phyloP scores from a whole-genome alignment of 2,329 filamentous ascomycete genomes.

The Neofusicoccum sp. region DNA sequence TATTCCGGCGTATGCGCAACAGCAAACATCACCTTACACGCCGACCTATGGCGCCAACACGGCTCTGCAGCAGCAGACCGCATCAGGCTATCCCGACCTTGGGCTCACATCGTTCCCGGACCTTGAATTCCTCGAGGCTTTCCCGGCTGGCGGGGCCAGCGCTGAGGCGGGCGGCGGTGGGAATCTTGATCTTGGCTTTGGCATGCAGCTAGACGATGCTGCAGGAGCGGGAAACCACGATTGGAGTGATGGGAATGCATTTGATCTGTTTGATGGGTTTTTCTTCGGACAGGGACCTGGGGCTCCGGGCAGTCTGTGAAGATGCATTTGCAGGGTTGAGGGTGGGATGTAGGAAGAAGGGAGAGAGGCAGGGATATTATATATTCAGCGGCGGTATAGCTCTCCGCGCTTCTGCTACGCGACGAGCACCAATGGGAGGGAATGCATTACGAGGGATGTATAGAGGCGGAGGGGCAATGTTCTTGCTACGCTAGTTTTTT shows the following conservation, averaged over 20 bases:
- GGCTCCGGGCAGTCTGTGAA: conserved; percentile 15
- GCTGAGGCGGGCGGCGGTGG: conserved; percentile 17
- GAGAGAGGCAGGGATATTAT: too few relatives aligned
- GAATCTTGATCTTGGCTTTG: conserved; percentile 63
- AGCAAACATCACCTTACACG: conserved; percentile 25
- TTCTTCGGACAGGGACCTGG: conserved; percentile 58
- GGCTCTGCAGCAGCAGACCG: conserved; percentile 14
- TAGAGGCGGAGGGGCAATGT: too few relatives aligned
- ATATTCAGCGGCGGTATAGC: too few relatives aligned
- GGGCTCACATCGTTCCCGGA: conserved; percentile 42
- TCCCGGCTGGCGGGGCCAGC: conserved; percentile 30
- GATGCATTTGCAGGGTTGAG: too few relatives aligned
- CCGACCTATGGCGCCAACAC: background rate
- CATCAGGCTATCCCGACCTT: conserved; percentile 26
- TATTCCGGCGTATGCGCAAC: conserved; percentile 27
- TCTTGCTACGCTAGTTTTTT: too few relatives aligned
- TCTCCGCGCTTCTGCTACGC: too few relatives aligned
- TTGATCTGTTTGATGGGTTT: conserved; percentile 65
- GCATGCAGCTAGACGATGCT: conserved; percentile 36
- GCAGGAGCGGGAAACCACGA: conserved; percentile 54
- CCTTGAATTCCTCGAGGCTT: conserved; percentile 56
- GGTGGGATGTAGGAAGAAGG: too few relatives aligned
- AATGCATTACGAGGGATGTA: too few relatives aligned
- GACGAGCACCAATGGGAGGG: too few relatives aligned
- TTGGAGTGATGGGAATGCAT: conserved; percentile 45